phyloP scores from a whole-genome alignment of 106 monocot genomes.

The Dioscorea dumetorum region DNA sequence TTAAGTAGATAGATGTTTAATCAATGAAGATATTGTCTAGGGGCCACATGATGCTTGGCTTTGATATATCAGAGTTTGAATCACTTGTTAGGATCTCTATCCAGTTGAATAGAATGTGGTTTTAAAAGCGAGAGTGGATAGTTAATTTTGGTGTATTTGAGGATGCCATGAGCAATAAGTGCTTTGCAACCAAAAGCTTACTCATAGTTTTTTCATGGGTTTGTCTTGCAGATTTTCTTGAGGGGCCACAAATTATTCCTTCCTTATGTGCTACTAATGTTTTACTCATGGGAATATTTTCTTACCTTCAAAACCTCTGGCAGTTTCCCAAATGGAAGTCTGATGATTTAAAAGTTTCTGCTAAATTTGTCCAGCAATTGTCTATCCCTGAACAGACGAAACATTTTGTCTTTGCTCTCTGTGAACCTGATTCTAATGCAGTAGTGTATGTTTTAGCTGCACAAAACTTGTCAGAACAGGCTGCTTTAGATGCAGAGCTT shows the following conservation, averaged over 20 bases:
- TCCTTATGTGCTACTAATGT: not conserved
- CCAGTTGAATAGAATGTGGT: no score
- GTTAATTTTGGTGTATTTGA: no score
- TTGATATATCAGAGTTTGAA: no score
- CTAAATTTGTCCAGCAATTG: conserved; percentile 37
- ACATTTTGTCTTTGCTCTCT: conserved; percentile 64
- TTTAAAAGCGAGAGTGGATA: no score
- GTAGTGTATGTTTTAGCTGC: conserved; percentile 63
- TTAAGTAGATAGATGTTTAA: no score
- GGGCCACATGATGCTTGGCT: no score
- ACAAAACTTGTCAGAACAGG: conserved; percentile 62
- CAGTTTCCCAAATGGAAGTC: conserved; percentile 54
- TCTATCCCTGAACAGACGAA: conserved; percentile 69
- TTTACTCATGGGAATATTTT: conserved; percentile 34
- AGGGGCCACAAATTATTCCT: not conserved
- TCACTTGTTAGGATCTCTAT: no score
- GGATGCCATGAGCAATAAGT: no score
- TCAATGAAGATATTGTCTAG: no score
- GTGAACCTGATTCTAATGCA: conserved; percentile 29
- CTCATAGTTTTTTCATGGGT: not conserved
- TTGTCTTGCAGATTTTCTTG: not conserved
- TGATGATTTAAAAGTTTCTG: conserved; percentile 69
- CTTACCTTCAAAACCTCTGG: conserved; percentile 38
- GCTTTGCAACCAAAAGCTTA: no score
- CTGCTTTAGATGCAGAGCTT: conserved; percentile 51